Conservation (phyloP, 208 protist genomes). For the Tritrichomonas foetus region DNA sequence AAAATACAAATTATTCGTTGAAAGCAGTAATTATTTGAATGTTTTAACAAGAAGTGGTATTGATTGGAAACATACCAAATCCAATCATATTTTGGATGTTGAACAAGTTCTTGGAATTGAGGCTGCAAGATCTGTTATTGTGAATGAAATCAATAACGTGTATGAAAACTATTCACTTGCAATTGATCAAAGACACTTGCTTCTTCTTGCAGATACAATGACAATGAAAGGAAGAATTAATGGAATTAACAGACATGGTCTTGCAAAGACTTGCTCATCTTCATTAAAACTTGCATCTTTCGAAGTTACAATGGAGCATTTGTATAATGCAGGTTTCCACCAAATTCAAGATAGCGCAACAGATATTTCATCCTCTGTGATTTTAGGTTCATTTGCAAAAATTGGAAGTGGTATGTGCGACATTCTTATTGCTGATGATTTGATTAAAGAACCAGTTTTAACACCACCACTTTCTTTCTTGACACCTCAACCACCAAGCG, state of each 20-base stretch:
- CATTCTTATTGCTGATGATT: background rate
- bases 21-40: slow-evolving; percentile 56
- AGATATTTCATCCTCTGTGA: background rate
- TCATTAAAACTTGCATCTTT: slow-evolving; percentile 98
- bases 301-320: slow-evolving; percentile 97
- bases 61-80: slow-evolving; percentile 68
- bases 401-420: background rate
- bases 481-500: too few relatives aligned
- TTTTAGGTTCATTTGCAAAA: background rate
- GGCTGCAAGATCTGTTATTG: slow-evolving; percentile 83
- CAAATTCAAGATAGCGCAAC: background rate
- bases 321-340: slow-evolving; percentile 78
- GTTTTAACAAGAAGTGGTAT: slow-evolving; percentile 86
- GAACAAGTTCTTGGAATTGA: slow-evolving; percentile 88
- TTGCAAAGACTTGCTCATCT: slow-evolving; percentile 95
- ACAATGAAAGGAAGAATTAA: slow-evolving; percentile 84
- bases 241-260: slow-evolving; percentile 96
- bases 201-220: slow-evolving; percentile 98
- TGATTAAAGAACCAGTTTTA: background rate
- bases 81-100: slow-evolving; percentile 91
- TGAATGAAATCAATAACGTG: slow-evolving; percentile 86
- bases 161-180: slow-evolving; percentile 87
- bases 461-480: background rate
- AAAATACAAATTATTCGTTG: slow-evolving; percentile 56
- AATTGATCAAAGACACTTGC: slow-evolving; percentile 93